phyloP scores from a whole-genome alignment of 495 filamentous ascomycete species.

The Penicillium riverlandense region DNA sequence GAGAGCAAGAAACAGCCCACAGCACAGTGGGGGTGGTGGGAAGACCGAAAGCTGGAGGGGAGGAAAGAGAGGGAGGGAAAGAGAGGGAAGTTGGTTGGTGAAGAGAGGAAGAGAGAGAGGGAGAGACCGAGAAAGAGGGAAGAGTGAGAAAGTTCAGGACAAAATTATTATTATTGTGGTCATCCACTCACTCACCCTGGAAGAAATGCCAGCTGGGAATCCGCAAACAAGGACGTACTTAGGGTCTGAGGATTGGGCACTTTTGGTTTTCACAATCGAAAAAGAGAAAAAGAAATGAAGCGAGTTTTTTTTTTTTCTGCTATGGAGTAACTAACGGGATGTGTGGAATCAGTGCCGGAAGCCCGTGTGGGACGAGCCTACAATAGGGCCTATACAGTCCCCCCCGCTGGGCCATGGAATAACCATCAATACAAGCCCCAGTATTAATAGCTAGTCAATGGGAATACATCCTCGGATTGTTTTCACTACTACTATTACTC shows the following conservation, averaged over 20 bases:
- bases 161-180: not conserved
- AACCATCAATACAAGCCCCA: no score
- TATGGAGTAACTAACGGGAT: not conserved
- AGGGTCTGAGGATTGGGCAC: no score
- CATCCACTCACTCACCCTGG: no score
- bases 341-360: slow-evolving; percentile 3
- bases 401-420: no score
- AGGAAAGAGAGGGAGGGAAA: slow-evolving; percentile 15
- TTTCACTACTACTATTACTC: no score
- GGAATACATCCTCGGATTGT: no score
- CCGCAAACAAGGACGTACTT: no score
- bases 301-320: slow-evolving; percentile 5
- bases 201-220: no score
- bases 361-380: slow-evolving; percentile 1
- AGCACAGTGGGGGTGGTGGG: slow-evolving; percentile 4
- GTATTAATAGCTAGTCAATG: no score
- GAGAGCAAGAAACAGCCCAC: slow-evolving; percentile 13
- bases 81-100: slow-evolving; percentile 12
- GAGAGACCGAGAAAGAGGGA: not conserved
- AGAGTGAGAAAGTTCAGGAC: slow-evolving; percentile 1
- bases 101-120: slow-evolving; percentile 1
- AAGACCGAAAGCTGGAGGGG: no score
- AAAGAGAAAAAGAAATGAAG: slow-evolving; percentile 12
- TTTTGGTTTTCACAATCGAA: not conserved
- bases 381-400: not conserved